Conservation (phyloP, 305 asterid genomes). For the Solanum chacoense region DNA sequence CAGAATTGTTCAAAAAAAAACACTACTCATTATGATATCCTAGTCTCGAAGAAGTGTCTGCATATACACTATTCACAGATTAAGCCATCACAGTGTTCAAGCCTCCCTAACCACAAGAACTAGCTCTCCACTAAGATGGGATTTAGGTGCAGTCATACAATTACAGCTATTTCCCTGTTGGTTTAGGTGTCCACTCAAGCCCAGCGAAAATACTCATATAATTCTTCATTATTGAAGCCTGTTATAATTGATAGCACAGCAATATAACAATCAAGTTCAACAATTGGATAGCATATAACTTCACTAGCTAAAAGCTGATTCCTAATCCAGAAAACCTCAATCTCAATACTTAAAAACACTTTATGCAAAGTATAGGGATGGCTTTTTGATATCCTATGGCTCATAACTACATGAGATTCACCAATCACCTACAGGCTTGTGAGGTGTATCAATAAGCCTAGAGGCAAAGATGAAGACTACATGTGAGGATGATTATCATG, state of each 20-base stretch:
- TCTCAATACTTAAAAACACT: neutral
- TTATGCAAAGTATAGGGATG: neutral
- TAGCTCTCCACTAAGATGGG: neutral
- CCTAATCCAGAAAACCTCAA: neutral
- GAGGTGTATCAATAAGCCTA: neutral
- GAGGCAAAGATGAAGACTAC: neutral
- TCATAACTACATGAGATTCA: neutral
- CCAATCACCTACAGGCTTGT: neutral
- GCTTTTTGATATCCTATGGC: neutral
- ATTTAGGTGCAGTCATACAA: neutral
- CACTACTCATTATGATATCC: neutral
- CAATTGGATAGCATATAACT: neutral
- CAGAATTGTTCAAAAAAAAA: neutral
- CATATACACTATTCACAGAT: neutral
- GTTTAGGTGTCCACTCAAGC: neutral
- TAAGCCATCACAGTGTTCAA: neutral
- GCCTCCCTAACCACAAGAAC: neutral
- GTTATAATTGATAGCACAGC: neutral
- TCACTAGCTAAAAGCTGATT: neutral
- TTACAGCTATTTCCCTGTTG: neutral
- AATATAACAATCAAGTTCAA: neutral
- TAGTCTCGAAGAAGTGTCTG: neutral
- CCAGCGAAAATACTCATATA: neutral
- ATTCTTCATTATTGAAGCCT: neutral
- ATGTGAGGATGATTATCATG: neutral